Evolutionary conservation across 176 grass and related monocot species (phyloP), one percentile per base, ranked within the genome.

Genomic region (Miscanthus lutarioriparius): DNA sequence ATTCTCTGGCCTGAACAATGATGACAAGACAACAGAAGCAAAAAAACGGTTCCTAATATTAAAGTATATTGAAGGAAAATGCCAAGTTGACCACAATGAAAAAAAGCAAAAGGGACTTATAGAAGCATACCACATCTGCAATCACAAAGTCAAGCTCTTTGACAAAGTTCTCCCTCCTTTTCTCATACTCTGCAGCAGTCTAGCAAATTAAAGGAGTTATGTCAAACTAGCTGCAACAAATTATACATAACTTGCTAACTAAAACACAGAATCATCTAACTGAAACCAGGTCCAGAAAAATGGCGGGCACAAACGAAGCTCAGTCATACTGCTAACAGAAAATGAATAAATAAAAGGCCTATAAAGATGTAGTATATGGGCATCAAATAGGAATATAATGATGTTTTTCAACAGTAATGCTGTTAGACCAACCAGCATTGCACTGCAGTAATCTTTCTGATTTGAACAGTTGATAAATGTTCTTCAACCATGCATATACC

Each of bases 61-160:
- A 59, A 1, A 11, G n/a, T 66, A 82, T 73, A 82, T 72, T 17
- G 0, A 86, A 78, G 36, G 36, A 26, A 49, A 81, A 63, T 39
- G 19, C 14, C 28, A 51, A 11, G 16, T 17, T 30, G 6, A 53
- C 49, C 62, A 65, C 62, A 82, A 56, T 37, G 22, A 33, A 25
- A 83, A 45, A 72, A 62, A 53, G 78, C n/a, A n/a, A 79, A 87
- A 74, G 40, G 40, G 43, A 47, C 23, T 14, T 64, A 61, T 79
- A 68, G 45, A 85, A 85, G 43, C 65, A 84, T 99, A 99, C 96
- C 93, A 99, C 93, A 88, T 99, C 93, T 3, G 86, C 81, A 43
- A 99, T 74, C 59, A 99, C 96, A 85, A 96, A 99, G 87, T 99
- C 96, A 15, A 99, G 90, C 84, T 99, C 96, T 78, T 99, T 96